Evolutionary conservation across 331 rosid species (phyloP).

Genomic region (Erythrophleum ivorense): DNA sequence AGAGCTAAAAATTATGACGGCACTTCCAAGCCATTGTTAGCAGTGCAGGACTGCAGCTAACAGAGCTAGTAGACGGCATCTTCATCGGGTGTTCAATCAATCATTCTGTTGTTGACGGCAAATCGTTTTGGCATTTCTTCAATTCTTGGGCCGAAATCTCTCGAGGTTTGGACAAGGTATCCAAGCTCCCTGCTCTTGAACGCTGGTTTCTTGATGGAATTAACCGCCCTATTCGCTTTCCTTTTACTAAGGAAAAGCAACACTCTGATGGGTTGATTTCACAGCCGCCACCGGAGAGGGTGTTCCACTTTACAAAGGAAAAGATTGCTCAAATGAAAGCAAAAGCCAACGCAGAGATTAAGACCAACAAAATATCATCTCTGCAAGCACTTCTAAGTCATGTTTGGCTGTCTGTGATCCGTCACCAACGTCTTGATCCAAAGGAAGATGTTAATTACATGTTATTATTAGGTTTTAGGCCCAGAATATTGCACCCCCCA

Average conservation of each 20-base stretch:
- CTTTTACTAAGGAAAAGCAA: not conserved
- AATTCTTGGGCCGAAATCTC: constrained; percentile 51
- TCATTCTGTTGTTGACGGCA: constrained; percentile 39
- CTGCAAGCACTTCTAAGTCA: constrained; percentile 41
- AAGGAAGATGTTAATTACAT: not conserved
- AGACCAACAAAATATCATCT: constrained; percentile 31
- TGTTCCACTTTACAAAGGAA: constrained; percentile 41
- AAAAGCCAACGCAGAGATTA: constrained; percentile 31
- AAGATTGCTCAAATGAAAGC: constrained; percentile 38
- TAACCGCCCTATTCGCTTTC: constrained; percentile 4
- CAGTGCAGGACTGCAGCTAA: constrained; percentile 47
- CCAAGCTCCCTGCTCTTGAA: not conserved
- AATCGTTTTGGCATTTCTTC: constrained; percentile 45
- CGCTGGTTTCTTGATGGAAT: constrained; percentile 35
- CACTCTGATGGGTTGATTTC: not conserved
- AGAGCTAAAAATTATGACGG: constrained; percentile 39
- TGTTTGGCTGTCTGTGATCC: constrained; percentile 27
- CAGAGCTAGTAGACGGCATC: constrained; percentile 41
- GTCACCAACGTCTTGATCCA: not conserved
- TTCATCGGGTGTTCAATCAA: constrained; percentile 44
- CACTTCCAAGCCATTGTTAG: constrained; percentile 48
- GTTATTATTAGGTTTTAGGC: not conserved
- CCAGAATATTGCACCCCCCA: not conserved
- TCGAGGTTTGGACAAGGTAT: not conserved
- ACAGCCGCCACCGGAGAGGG: not conserved